Base-by-base conservation (phyloP, 2,329 filamentous ascomycete genomes). In the Nemania bipapillata region DNA sequence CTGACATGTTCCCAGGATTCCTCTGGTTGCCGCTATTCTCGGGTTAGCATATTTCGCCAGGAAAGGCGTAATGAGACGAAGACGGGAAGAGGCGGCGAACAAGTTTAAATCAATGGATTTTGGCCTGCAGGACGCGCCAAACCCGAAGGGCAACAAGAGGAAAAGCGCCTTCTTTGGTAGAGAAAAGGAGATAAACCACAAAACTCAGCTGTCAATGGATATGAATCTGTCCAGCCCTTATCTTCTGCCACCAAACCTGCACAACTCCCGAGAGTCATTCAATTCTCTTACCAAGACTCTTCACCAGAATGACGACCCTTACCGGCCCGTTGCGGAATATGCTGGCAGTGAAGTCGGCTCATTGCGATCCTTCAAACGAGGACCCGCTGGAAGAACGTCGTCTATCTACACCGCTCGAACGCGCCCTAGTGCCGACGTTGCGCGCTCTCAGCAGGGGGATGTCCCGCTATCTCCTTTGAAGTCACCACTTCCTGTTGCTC, bases 21-120 rank as follows among this genome's bases (percentile, higher is more conserved):
- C 96, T 0, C 77, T 97, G 54, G 83, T 89, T 32, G 82, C 87
- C 69, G 90, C 92, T 22, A 78, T 91, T 0, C 77, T 89, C 55
- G 86, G 93, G 1, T 83, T 97, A 45, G 77, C 94, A 72, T 91
- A 90, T 77, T 86, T 99, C 40, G 94, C 97, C 78, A 89, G 93
- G 60, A 87, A 93, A 79, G 91, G 93, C 75, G 81, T 92, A 45
- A 89, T 87, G 78, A 93, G 89, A 75, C 85, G 93, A 71, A 84
- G 85, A 63, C 82, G 85, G 66, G 96, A 99, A 81, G 96, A 99
- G 81, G 86, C 87, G 20, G 89, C 91, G 70, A 94, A 97, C 80
- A 92, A 93, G 73, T 93, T 96, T 80, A 94, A 91, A 77, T 96
- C 93, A 0, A 86, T 98, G 77, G 96, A 99, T 79, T 99, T 97